Percentiles rank a stretch among this genome's conserved stretches.
Conservation (phyloP, 495 filamentous ascomycete genomes). For the Sporormia fimetaria region DNA sequence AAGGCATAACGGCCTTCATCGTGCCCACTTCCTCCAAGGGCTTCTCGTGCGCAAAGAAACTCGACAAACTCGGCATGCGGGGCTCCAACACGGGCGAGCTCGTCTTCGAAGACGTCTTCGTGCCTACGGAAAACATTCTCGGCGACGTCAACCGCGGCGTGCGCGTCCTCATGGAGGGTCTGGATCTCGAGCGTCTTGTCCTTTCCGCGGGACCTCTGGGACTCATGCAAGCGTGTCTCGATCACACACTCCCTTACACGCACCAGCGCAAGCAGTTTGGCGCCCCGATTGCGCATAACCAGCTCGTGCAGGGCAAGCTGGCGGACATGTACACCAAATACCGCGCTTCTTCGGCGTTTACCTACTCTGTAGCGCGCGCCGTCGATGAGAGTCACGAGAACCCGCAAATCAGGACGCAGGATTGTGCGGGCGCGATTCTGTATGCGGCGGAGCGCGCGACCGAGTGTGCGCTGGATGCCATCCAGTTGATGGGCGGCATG, state of each 20-base stretch:
- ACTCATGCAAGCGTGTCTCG: constrained; percentile 87
- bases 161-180: constrained; percentile 85
- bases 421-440: constrained; percentile 89
- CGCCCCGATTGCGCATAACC: constrained; percentile 78
- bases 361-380: constrained; percentile 48
- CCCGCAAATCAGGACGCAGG: constrained; percentile 51
- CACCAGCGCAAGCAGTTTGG: constrained; percentile 86
- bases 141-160: constrained; percentile 74
- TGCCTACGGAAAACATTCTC: constrained; percentile 70
- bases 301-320: constrained; percentile 84
- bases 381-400: constrained; percentile 59
- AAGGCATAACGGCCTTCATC: constrained; percentile 92
- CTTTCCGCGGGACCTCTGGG: constrained; percentile 84
- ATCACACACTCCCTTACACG: constrained; percentile 78
- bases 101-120: constrained; percentile 84
- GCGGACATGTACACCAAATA: constrained; percentile 97
- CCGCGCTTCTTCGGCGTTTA: constrained; percentile 54
- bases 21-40: constrained; percentile 62
- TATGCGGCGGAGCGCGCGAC: constrained; percentile 92
- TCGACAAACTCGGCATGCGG: constrained; percentile 97
- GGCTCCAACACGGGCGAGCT: constrained; percentile 95
- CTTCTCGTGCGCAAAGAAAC: constrained; percentile 79
- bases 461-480: constrained; percentile 77
- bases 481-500: constrained; percentile 90
- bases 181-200: constrained; percentile 89